Percentiles rank a stretch among this genome's conserved stretches.
Evolutionary conservation across 2,329 filamentous ascomycete genomes (phyloP).

Genomic region (Sclerotinia nivalis): DNA sequence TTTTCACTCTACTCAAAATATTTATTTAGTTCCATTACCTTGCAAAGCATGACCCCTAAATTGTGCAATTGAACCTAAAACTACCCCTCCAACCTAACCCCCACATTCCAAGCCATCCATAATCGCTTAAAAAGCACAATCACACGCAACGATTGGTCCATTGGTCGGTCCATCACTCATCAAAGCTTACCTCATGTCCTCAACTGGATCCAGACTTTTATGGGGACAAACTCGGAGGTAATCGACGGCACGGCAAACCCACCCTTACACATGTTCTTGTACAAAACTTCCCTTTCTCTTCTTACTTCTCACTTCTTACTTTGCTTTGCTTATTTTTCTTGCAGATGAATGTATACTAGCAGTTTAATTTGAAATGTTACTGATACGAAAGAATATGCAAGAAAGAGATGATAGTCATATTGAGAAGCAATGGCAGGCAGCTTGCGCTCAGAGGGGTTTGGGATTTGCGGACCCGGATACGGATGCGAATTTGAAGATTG

Average conservation of each 20-base stretch:
- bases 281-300: neutral
- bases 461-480: constrained; percentile 4
- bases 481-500: neutral
- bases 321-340: constrained; percentile 9
- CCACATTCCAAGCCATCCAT: neutral
- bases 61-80: neutral
- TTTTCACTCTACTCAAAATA: neutral
- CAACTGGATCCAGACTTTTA: neutral
- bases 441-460: neutral
- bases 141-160: neutral
- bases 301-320: neutral
- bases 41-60: neutral
- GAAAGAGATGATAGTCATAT: constrained; percentile 8
- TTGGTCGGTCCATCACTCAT: neutral
- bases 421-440: constrained; percentile 17
- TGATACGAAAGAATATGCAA: constrained; percentile 3
- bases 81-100: constrained; percentile 21
- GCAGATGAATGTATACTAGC: neutral
- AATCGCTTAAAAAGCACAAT: neutral
- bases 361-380: neutral
- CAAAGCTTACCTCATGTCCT: constrained; percentile 19
- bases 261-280: neutral
- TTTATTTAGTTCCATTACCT: neutral
- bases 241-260: neutral
- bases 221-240: neutral